Evolutionary conservation across 225 moss, liverwort and hornwort genomes (phyloP).

Genomic region (Thuidium tamariscinum): DNA sequence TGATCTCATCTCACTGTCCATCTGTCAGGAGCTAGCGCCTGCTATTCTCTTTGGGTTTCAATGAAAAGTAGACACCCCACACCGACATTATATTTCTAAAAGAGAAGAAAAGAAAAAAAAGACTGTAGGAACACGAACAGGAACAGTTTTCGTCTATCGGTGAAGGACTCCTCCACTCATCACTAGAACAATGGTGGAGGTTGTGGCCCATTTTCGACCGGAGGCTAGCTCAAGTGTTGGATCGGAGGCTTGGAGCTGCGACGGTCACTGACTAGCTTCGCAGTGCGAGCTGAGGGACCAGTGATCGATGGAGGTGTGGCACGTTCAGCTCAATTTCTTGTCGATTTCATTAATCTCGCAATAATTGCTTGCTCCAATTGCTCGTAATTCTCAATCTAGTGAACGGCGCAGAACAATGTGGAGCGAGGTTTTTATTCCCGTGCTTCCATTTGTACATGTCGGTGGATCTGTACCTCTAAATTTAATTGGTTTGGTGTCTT

Average conservation of each 20-base stretch:
- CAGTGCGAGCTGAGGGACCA: background rate
- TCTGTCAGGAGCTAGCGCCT: background rate
- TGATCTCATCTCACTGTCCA: background rate
- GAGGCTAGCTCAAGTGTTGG: no score
- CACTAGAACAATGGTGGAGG: background rate
- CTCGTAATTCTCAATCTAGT: background rate
- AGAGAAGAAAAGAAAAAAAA: no score
- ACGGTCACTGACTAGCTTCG: background rate
- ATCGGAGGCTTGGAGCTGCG: no score
- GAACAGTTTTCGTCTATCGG: no score
- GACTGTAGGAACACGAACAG: no score
- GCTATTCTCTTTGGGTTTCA: background rate
- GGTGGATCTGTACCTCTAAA: background rate
- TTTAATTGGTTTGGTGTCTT: background rate
- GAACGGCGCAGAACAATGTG: background rate
- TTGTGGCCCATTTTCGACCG: no score
- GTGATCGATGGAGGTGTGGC: background rate
- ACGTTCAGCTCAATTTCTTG: background rate
- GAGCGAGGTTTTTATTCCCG: background rate
- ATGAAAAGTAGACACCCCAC: background rate
- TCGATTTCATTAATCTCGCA: no score
- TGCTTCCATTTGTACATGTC: background rate
- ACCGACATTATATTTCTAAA: background rate
- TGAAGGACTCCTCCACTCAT: background rate
- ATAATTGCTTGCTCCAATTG: background rate